Base-by-base conservation (phyloP, 2,329 filamentous ascomycete species). In the Hypoxylon sp. region DNA sequence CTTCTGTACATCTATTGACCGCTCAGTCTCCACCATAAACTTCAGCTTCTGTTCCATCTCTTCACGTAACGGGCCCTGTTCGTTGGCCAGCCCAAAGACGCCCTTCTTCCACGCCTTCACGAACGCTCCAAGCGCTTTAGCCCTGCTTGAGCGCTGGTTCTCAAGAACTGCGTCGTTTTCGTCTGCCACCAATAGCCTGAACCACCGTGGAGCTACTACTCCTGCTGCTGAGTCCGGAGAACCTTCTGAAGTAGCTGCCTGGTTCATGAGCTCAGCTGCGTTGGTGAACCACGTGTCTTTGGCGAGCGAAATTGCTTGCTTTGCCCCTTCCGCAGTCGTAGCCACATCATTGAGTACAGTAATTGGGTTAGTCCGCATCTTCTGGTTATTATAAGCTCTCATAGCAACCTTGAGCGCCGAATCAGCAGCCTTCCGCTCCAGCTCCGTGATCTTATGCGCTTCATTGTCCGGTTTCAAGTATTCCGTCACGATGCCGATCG, bases 401-500 rank as follows among this genome's bases (percentile, higher is more conserved):
- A 83, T 80, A 1, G 85, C 73, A 0, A 83, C 84, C 70, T 87
- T 84, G 2, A 88, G 69, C 0, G 81, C 85, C n/a, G 81, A 83
- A 37, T 80, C 81, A 0, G 81, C 81, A 5, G 84, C 84, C 64
- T 79, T 79, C 8, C 78, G 78, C 7, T 78, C 76, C 0, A 81
- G 67, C 37, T 83, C 79, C 34, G 83, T 82, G 63, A 78, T 19
- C 63, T 79, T 79, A 29, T 78, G 76, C 57, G 77, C 76, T 34
- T 83, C 82, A 7, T 76, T 79, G 54, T 78, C 80, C 1, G 82
- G 83, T 74, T 91, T 87, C 32, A 96, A 77, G 47, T 90, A 80
- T 0, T 87, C 85, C 27, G 80, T 81, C 11, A 92, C 87, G 54
- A 97, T 86, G 5, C 83, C 83, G 3, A 87, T 82, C 3, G 91